Evolutionary conservation across 2,329 filamentous ascomycete genomes (phyloP).

Genomic region (Monosporascus sp.): DNA sequence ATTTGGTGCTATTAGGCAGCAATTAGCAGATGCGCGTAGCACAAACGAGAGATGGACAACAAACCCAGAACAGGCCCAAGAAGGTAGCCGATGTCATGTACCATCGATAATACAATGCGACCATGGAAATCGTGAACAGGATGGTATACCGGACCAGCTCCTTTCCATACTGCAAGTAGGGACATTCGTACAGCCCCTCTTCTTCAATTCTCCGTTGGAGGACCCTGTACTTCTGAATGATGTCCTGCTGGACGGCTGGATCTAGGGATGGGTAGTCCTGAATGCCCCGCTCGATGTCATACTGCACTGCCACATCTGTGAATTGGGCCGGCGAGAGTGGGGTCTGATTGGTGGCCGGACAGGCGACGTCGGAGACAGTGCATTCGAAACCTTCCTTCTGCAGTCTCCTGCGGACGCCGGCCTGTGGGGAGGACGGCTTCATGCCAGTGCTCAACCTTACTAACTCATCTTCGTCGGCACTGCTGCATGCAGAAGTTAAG

Average conservation of each 20-base stretch:
- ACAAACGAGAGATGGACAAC: constrained; percentile 5
- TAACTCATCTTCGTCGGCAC: neutral
- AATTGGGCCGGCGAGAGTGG: constrained; percentile 22
- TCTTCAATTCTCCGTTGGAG: constrained; percentile 51
- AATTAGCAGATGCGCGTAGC: constrained; percentile 2
- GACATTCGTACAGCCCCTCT: constrained; percentile 53
- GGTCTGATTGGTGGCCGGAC: neutral
- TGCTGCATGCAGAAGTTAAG: constrained; percentile 8
- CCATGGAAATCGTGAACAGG: constrained; percentile 44
- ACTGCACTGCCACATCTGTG: constrained; percentile 30
- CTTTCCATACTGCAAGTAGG: constrained; percentile 51
- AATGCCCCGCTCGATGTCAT: constrained; percentile 30
- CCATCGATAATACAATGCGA: constrained; percentile 43
- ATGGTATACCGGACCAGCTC: constrained; percentile 49
- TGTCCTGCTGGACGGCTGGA: constrained; percentile 45
- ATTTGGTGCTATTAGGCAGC: constrained; percentile 50
- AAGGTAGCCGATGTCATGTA: constrained; percentile 52
- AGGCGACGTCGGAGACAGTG: neutral
- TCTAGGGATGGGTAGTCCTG: constrained; percentile 48
- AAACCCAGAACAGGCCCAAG: constrained; percentile 57
- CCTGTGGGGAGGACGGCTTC: neutral
- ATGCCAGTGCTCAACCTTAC: neutral
- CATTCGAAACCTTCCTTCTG: neutral
- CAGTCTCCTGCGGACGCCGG: neutral
- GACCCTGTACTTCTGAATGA: constrained; percentile 48